A percentile compares a stretch with the other conserved stretches of the same genome.
Evolutionary conservation across 129 eudicot species (phyloP).

Genomic region (Saposhnikovia divaricata): DNA sequence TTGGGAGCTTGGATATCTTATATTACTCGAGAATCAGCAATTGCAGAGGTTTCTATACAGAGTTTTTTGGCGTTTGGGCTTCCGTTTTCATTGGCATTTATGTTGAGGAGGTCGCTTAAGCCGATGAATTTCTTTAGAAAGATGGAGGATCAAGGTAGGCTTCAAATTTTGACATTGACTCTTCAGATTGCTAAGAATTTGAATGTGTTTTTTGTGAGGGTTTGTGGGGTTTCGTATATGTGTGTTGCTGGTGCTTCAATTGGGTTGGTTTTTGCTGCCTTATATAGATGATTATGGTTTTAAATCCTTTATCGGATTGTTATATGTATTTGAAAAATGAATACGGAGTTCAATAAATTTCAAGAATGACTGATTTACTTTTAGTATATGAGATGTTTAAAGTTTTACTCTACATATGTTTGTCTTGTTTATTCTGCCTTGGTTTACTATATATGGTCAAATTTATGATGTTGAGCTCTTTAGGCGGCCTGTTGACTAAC

Average conservation of each 20-base stretch:
- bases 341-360: not conserved
- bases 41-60: constrained; percentile 30
- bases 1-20: constrained; percentile 52
- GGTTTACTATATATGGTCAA: no score
- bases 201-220: constrained; percentile 40
- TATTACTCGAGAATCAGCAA: constrained; percentile 15
- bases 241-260: constrained; percentile 39
- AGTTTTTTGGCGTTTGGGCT: constrained; percentile 44
- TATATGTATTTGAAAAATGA: not conserved
- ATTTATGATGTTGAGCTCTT: no score
- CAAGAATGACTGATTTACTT: not conserved
- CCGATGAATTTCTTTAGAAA: constrained; percentile 50
- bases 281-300: constrained; percentile 19
- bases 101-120: constrained; percentile 48
- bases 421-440: not conserved
- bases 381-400: not conserved
- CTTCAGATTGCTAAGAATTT: constrained; percentile 52
- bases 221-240: constrained; percentile 35
- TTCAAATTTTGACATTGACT: constrained; percentile 48
- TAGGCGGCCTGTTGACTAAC: no score
- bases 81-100: constrained; percentile 48
- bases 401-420: not conserved
- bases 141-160: constrained; percentile 60
- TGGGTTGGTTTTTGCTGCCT: constrained; percentile 23
- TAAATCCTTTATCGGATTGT: not conserved